These are phyloP conservation scores for Colletotrichum spinosum DNA, from an alignment of 2,329 filamentous ascomycete species.

Conservation along the genomic window DNA sequence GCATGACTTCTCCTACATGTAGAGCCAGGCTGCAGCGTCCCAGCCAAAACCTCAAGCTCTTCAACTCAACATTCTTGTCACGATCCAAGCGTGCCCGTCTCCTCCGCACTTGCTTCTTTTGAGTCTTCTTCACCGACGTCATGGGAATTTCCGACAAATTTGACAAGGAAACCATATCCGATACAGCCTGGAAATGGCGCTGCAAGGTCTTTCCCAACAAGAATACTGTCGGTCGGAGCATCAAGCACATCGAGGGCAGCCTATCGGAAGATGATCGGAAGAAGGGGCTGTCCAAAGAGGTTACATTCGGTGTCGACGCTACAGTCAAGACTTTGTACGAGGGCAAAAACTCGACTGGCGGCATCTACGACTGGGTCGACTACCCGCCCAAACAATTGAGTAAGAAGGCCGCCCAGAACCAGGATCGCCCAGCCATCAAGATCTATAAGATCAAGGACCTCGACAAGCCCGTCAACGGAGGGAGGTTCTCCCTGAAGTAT, in stretches of 20 bases:
- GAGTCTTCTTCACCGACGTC: not conserved
- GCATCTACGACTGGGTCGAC: slow-evolving; percentile 51
- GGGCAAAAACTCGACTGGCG: slow-evolving; percentile 42
- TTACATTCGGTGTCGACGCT: slow-evolving; percentile 45
- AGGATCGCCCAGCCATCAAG: slow-evolving; percentile 57
- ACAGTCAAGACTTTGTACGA: slow-evolving; percentile 56
- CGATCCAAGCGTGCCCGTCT: not conserved
- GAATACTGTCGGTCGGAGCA: slow-evolving; percentile 35
- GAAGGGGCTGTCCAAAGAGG: slow-evolving; percentile 13
- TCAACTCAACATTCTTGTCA: not conserved
- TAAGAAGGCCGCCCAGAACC: slow-evolving; percentile 49
- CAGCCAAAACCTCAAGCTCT: no score
- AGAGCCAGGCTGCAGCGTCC: no score
- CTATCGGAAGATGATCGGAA: slow-evolving; percentile 33
- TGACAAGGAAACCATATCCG: slow-evolving; percentile 39
- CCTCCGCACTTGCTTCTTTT: not conserved
- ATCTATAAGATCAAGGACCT: slow-evolving; percentile 59
- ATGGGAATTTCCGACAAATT: slow-evolving; percentile 13
- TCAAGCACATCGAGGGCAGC: slow-evolving; percentile 34
- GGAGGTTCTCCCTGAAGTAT: slow-evolving; percentile 52
- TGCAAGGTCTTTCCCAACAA: slow-evolving; percentile 44
- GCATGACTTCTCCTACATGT: no score
- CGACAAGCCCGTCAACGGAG: slow-evolving; percentile 52
- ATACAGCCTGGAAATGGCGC: slow-evolving; percentile 46
- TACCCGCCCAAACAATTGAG: slow-evolving; percentile 56